A percentile compares a stretch with the other conserved stretches of the same genome.
These are phyloP conservation scores for Cryphonectria japonica DNA, from an alignment of 2,329 filamentous ascomycete species.

Conservation along the genomic window DNA sequence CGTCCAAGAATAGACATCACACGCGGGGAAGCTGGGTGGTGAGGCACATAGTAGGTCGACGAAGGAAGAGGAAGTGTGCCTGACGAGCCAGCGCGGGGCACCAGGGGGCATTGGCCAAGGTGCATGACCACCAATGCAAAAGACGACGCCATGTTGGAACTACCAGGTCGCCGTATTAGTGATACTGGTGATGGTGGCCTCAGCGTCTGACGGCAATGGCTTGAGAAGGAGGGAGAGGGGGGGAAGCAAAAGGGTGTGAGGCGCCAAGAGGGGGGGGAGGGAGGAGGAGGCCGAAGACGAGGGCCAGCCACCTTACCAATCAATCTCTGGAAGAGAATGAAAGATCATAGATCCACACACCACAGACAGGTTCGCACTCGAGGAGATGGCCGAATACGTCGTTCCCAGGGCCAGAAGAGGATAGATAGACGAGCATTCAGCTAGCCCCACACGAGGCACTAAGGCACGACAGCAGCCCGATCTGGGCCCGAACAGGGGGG, in stretches of 20 bases:
- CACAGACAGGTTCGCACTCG: neutral
- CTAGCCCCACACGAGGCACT: conserved; percentile 23
- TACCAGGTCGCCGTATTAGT: neutral
- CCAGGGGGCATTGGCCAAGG: conserved; percentile 5
- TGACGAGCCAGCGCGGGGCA: neutral
- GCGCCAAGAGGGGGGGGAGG: too few relatives aligned
- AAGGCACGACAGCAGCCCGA: conserved; percentile 27
- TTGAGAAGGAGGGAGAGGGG: neutral
- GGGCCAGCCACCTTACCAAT: neutral
- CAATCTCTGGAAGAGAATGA: neutral
- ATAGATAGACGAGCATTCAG: conserved; percentile 27
- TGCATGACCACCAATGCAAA: conserved; percentile 12
- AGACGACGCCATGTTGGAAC: neutral
- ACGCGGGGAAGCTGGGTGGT: conserved; percentile 1
- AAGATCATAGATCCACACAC: conserved; percentile 4
- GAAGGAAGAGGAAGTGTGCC: neutral
- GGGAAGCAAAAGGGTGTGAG: neutral
- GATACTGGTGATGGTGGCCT: neutral
- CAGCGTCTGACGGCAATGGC: conserved; percentile 15
- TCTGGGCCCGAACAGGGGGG: conserved; percentile 21
- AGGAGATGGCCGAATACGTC: conserved; percentile 25
- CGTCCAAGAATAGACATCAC: conserved; percentile 22
- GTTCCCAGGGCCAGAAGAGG: conserved; percentile 17
- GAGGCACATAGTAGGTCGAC: neutral
- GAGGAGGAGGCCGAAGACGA: neutral